Conservation (phyloP, 179 eudicot genomes). For the Carnegiea gigantea region DNA sequence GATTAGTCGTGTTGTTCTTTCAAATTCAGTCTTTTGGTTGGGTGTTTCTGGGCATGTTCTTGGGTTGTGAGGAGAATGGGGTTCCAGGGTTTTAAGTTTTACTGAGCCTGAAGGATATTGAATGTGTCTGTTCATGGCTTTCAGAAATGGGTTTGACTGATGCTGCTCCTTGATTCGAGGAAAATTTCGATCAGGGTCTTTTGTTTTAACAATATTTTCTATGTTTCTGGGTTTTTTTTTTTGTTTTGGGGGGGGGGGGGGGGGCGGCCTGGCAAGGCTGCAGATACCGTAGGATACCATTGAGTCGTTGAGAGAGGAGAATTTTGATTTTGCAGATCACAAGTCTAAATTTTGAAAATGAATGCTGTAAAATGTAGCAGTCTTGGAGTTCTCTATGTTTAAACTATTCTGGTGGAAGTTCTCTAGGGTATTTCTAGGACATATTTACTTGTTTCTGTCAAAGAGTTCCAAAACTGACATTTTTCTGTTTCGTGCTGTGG, state of each 20-base stretch:
- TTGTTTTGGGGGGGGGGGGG: not conserved
- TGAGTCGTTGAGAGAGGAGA: too few species aligned
- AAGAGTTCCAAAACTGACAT: constrained; percentile 12
- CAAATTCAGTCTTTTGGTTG: not conserved
- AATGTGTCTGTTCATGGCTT: too few species aligned
- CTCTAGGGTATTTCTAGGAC: not conserved
- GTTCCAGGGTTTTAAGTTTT: not conserved
- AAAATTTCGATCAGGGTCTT: constrained; percentile 16
- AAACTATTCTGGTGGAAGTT: not conserved
- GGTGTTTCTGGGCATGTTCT: not conserved
- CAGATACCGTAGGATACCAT: not conserved
- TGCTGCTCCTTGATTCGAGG: not conserved
- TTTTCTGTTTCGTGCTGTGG: constrained; percentile 20
- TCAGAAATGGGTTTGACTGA: not conserved
- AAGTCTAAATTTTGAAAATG: not conserved
- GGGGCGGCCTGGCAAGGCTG: not conserved
- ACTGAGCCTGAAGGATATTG: not conserved
- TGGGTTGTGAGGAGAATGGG: not conserved
- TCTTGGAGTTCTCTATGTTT: not conserved
- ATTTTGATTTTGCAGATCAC: not conserved
- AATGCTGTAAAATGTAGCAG: not conserved
- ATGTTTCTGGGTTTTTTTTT: not conserved
- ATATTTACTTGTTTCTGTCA: not conserved
- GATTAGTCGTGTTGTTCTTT: not conserved
- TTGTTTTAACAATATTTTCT: constrained; percentile 3